phyloP scores from a whole-genome alignment of 2,329 filamentous ascomycete species.

The Coleophoma eucalyptorum region DNA sequence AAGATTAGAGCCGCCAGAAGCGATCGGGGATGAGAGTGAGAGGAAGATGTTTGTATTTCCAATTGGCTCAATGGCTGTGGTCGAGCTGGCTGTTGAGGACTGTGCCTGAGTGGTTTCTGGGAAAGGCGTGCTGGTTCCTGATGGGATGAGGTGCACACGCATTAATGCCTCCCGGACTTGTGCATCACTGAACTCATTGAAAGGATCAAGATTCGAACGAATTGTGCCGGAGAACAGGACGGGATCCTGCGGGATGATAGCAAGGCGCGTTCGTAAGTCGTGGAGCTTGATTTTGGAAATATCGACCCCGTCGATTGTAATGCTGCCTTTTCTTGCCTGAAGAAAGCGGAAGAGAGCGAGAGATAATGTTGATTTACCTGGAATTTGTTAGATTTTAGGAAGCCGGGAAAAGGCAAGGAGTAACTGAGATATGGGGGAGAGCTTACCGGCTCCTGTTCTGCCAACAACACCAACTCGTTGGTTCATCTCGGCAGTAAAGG shows the following conservation, averaged over 20 bases:
- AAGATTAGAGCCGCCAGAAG: constrained; percentile 67
- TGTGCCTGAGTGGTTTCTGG: not conserved
- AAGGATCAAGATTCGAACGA: constrained; percentile 86
- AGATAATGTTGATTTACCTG: constrained; percentile 20
- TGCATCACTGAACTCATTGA: constrained; percentile 77
- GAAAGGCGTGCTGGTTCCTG: not conserved
- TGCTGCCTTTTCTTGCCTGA: constrained; percentile 33
- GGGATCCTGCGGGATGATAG: constrained; percentile 49
- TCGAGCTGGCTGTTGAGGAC: constrained; percentile 1
- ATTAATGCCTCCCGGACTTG: constrained; percentile 80
- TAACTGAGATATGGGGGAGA: constrained; percentile 7
- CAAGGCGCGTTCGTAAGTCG: constrained; percentile 22
- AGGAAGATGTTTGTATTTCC: constrained; percentile 62
- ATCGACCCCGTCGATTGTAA: constrained; percentile 24
- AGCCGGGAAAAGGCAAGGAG: not conserved
- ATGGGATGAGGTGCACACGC: constrained; percentile 74
- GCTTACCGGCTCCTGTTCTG: constrained; percentile 23
- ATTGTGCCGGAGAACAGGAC: constrained; percentile 86
- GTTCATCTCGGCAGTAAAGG: constrained; percentile 59
- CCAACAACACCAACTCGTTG: constrained; percentile 37
- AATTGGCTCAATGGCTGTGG: constrained; percentile 5
- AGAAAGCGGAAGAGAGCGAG: constrained; percentile 21
- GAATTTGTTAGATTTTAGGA: not conserved
- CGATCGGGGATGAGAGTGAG: constrained; percentile 55
- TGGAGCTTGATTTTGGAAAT: constrained; percentile 26